Evolutionary conservation across 768 basidiomycete genomes (phyloP).

Genomic region (Neoboletus subvelutipes): DNA sequence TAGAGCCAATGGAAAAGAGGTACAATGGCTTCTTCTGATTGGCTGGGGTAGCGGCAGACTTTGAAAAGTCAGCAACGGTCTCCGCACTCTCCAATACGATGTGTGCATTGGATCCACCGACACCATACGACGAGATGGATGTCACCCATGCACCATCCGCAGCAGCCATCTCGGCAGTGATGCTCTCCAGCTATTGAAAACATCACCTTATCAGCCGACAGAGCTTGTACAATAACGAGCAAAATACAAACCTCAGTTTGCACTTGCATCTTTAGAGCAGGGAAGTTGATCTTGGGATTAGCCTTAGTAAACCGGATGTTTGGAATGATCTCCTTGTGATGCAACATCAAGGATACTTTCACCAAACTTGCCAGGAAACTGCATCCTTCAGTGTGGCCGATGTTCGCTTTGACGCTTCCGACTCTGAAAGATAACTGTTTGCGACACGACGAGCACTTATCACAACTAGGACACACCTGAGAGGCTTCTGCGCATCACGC

Average conservation of each 20-base stretch:
- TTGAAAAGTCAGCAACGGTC: constrained; percentile 14
- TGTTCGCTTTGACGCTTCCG: constrained; percentile 28
- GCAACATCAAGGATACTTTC: constrained; percentile 34
- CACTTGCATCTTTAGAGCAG: constrained; percentile 25
- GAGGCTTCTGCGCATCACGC: constrained; percentile 16
- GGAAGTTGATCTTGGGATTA: constrained; percentile 28
- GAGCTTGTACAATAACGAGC: neutral
- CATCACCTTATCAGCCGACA: neutral
- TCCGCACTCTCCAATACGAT: constrained; percentile 31
- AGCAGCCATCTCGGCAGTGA: constrained; percentile 31
- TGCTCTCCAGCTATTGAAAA: constrained; percentile 19
- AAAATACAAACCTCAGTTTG: constrained; percentile 22
- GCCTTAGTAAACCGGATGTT: constrained; percentile 30
- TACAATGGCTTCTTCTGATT: constrained; percentile 20
- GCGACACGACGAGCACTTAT: neutral
- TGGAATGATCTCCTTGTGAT: constrained; percentile 29
- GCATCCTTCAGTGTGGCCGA: constrained; percentile 30
- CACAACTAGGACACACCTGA: constrained; percentile 11
- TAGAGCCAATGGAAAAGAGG: constrained; percentile 29
- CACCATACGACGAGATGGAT: constrained; percentile 35
- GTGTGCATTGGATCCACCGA: constrained; percentile 37
- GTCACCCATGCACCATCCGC: constrained; percentile 30
- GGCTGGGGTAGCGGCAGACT: neutral
- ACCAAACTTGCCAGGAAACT: constrained; percentile 36
- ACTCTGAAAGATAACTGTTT: constrained; percentile 13